Evolutionary conservation across 352 stramenopile genomes (phyloP), one percentile per base, ranked within the genome.

Genomic region (Pythium folliculosum): DNA sequence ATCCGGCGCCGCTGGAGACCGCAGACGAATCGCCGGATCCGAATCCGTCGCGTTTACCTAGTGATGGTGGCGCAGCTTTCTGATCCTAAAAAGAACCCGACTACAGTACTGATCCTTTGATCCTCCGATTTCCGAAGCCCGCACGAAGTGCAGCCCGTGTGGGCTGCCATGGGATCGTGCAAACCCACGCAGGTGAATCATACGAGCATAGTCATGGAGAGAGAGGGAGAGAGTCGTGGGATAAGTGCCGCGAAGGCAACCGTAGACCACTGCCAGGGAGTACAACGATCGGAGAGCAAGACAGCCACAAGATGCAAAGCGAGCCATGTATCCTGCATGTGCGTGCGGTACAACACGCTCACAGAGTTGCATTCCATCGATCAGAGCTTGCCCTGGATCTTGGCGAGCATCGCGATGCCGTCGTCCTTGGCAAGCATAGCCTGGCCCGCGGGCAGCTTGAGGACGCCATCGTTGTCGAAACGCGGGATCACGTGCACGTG

Each of bases 401-500:
- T 88, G 27, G 70, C 59, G 56, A 93, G 73, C 70, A 93, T 77
- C 38, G 77, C 77, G 16, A 65, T 32, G 21, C 73, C 87, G 47
- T 90, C 82, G 16, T 87, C 83, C 66, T 84, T 81, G 52, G 66
- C 65, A 65, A 95, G 83, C 85, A 92, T 92, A 12, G 56, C 53
- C 38, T 79, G 57, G 21, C 79, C 76, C 2, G 70, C 72, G 1
- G 87, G 84, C 17, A 95, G 53, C 60, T 72, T 70, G 21, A 95
- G 63, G 58, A 92, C 63, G 9, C 70, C 74, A 68, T 95, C 85
- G 58, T 70, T 64, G 1, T 84, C 69, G 45, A 88, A 92, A 61
- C 85, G 87, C 4, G 85, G 85, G 63, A 94, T 84, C 51, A 95
- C 87, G 73, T 95, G 87, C 43, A 92, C 78, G 51, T 95, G 87